Evolutionary conservation across 2,329 filamentous ascomycete genomes (phyloP).

Genomic region (Aphanoascus verrucosus): DNA sequence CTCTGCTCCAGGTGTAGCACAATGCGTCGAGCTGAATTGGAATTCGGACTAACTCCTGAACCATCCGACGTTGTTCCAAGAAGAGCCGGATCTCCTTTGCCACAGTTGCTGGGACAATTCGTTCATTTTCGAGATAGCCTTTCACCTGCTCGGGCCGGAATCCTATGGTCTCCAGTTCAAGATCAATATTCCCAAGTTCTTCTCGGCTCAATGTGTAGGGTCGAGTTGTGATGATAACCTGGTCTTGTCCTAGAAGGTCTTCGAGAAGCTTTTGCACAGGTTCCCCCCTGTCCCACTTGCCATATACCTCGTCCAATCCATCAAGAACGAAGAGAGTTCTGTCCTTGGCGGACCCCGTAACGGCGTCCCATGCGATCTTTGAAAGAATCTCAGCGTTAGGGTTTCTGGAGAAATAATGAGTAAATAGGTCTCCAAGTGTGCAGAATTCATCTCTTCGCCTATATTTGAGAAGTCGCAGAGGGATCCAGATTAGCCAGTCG

Average conservation of each 20-base stretch:
- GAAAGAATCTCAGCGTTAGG: neutral
- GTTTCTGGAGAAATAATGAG: too few relatives aligned
- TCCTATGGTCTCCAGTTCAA: conserved; percentile 35
- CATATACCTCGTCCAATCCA: conserved; percentile 36
- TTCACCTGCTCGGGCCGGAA: conserved; percentile 31
- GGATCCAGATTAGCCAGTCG: conserved; percentile 34
- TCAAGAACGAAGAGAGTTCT: conserved; percentile 36
- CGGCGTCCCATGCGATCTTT: neutral
- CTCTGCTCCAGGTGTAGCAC: conserved; percentile 30
- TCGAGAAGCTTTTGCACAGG: conserved; percentile 21
- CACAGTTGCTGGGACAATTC: conserved; percentile 2
- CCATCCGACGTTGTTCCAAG: conserved; percentile 24
- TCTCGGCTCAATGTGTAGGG: conserved; percentile 21
- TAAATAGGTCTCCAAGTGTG: too few relatives aligned
- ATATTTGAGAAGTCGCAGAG: conserved; percentile 27
- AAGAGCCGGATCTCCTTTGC: conserved; percentile 25
- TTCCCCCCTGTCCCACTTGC: conserved; percentile 14
- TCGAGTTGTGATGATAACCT: conserved; percentile 36
- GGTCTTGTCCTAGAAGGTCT: conserved; percentile 18
- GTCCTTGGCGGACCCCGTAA: neutral
- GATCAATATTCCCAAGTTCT: conserved; percentile 18
- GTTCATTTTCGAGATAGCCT: conserved; percentile 23
- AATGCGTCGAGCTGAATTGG: conserved; percentile 39
- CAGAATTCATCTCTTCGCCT: neutral
- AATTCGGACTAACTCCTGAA: conserved; percentile 34